Evolutionary conservation across 805 yeast species (phyloP).

Genomic region (Nakazawaea wickerhamii): DNA sequence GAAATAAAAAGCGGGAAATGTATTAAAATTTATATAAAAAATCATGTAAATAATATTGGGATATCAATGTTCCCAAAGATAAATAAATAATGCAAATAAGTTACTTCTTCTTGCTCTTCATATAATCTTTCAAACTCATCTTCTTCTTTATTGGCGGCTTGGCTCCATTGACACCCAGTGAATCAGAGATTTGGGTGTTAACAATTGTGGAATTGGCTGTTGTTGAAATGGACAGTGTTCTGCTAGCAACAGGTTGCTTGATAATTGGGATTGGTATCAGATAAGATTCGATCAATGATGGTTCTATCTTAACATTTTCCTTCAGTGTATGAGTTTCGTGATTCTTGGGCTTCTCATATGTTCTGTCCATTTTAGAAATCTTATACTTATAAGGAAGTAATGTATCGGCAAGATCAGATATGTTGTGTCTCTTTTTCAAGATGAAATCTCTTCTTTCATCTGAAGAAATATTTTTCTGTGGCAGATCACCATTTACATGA

Average conservation of each 20-base stretch:
- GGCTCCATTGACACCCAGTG: not conserved
- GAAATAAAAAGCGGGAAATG: too few relatives aligned
- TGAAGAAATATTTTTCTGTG: not conserved
- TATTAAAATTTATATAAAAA: too few relatives aligned
- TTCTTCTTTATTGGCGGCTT: slow-evolving; percentile 35
- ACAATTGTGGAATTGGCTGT: slow-evolving; percentile 11
- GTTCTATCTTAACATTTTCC: not conserved
- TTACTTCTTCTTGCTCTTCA: slow-evolving; percentile 39
- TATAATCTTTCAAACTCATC: slow-evolving; percentile 71
- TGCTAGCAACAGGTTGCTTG: slow-evolving; percentile 12
- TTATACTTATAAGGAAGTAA: slow-evolving; percentile 14
- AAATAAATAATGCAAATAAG: not conserved
- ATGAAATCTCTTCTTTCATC: slow-evolving; percentile 5
- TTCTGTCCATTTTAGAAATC: not conserved
- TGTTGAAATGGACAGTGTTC: slow-evolving; percentile 14
- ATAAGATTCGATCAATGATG: not conserved
- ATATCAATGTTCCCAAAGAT: too few relatives aligned
- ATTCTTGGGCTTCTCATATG: not conserved
- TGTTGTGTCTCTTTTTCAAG: slow-evolving; percentile 8
- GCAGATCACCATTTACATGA: not conserved
- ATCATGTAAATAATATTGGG: too few relatives aligned
- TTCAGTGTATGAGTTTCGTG: not conserved
- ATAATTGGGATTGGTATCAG: slow-evolving; percentile 6
- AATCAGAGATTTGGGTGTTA: slow-evolving; percentile 11
- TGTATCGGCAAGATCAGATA: slow-evolving; percentile 6